These are phyloP conservation scores for Thozetella sp. DNA, from an alignment of 495 filamentous ascomycete genomes.

Conservation along the genomic window DNA sequence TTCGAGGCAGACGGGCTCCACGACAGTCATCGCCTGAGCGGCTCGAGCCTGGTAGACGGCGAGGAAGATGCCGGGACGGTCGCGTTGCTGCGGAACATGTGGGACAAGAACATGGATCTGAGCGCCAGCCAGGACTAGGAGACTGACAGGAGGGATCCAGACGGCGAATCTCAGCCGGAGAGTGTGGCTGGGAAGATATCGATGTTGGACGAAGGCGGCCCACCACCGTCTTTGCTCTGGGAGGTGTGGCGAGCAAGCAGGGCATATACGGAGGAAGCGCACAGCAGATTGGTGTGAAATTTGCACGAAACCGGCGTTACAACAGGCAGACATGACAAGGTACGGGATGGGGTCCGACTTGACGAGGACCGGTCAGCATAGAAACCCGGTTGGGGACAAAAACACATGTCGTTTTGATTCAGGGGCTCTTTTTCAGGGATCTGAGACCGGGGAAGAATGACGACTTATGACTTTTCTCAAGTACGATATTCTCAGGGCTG, in stretches of 20 bases:
- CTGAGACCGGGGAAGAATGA: background rate
- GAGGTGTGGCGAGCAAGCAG: too few species aligned
- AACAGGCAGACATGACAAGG: background rate
- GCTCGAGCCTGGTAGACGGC: conserved; percentile 38
- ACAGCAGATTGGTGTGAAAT: background rate
- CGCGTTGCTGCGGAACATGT: conserved; percentile 49
- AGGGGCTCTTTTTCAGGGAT: background rate
- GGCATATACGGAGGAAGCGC: too few species aligned
- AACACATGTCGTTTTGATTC: background rate
- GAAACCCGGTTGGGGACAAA: background rate
- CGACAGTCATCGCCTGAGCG: conserved; percentile 34
- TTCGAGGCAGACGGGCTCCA: conserved; percentile 29
- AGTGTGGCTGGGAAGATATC: background rate
- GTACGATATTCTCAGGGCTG: background rate
- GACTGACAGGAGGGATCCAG: background rate
- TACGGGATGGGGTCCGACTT: background rate
- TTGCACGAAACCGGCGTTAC: background rate
- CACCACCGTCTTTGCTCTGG: background rate
- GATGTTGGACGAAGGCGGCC: background rate
- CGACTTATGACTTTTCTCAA: conserved; percentile 1
- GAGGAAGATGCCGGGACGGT: conserved; percentile 44
- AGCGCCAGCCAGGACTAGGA: conserved; percentile 50
- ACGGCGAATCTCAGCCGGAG: background rate
- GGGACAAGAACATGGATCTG: conserved; percentile 56
- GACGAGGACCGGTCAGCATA: background rate